Evolutionary conservation across 306 rosid species (phyloP).

Genomic region (Hippophae tibetana): DNA sequence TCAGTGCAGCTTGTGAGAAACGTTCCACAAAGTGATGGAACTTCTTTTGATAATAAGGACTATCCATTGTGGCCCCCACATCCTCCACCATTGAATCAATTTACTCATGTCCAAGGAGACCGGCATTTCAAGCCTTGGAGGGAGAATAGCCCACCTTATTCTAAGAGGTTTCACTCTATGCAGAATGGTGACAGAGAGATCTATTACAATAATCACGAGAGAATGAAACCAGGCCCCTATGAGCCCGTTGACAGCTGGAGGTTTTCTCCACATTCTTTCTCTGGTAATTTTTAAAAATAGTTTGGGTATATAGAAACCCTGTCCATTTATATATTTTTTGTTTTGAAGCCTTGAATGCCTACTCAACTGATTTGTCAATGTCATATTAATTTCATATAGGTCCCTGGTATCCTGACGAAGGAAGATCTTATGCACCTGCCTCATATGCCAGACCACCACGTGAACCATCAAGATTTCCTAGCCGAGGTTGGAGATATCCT

Average conservation of each 20-base stretch:
- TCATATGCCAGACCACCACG: constrained; percentile 60
- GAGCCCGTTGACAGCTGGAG: constrained; percentile 68
- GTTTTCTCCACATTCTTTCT: constrained; percentile 37
- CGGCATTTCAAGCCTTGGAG: constrained; percentile 47
- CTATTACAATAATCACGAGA: constrained; percentile 68
- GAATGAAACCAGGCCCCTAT: constrained; percentile 59
- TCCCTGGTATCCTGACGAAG: constrained; percentile 54
- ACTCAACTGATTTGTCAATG: constrained; percentile 6
- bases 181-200: constrained; percentile 63
- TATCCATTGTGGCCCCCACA: constrained; percentile 65
- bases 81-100: constrained; percentile 66
- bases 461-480: constrained; percentile 55
- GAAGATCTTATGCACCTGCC: constrained; percentile 32
- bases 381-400: constrained; percentile 29
- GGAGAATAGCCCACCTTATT: constrained; percentile 47
- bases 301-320: not conserved
- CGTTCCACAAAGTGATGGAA: constrained; percentile 37
- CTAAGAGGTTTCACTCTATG: constrained; percentile 45
- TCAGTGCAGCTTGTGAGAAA: constrained; percentile 39
- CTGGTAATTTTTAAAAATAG: constrained; percentile 37
- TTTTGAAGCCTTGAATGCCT: constrained; percentile 6
- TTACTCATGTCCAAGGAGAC: constrained; percentile 62
- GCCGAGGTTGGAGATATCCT: constrained; percentile 77
- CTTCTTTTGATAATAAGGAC: constrained; percentile 35
- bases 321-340: constrained; percentile 6